Base-by-base conservation (phyloP, 2,329 filamentous ascomycete genomes). In the Scytalidium lignicola region DNA sequence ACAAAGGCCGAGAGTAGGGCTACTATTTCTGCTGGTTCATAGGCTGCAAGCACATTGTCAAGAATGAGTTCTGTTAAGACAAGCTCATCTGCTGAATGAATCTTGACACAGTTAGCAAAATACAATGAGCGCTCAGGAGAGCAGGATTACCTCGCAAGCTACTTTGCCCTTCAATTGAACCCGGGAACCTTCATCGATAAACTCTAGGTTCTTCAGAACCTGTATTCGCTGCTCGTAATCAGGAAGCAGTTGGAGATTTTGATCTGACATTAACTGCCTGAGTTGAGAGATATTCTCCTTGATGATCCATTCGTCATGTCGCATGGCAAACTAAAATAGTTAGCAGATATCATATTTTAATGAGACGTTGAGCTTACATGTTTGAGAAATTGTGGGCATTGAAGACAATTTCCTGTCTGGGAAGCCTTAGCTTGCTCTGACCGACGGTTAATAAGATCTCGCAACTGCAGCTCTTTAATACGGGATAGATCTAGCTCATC, bases 101-200 rank as follows among this genome's bases (percentile, higher is more conserved):
- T 92, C 72, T 79, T 55, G n/a, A 29, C 21, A 7, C 44, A 7
- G 18, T 13, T 50, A 41, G 53, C 32, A 15, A 37, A 13, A 17
- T 8, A 13, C 6, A 13, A 7, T 19, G 19, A 9, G 15, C 20
- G 17, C 20, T 22, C 6, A 60, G 65, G 10, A 5, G 23, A 26
- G 5, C 5, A 26, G 6, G 10, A 10, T 56, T 65, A 78, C 75
- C 69, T 99, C 93, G 70, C 93, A 99, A 3, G 93, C 93, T 19
- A 99, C 93, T 68, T 97, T 97, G 68, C 93, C 93, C 71, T 99
- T 99, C 55, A 99, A 80, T 70, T 95, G 88, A 37, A 99, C 95
- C 19, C 92, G 85, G 3, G 85, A 85, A 41, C 86, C 83, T 3
- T 87, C 83, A 61, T 99, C 93, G 58, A 99, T 87, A 66, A 99